Base-by-base conservation (phyloP, 2,329 filamentous ascomycete genomes). In the Trichoderma citrinoviride region DNA sequence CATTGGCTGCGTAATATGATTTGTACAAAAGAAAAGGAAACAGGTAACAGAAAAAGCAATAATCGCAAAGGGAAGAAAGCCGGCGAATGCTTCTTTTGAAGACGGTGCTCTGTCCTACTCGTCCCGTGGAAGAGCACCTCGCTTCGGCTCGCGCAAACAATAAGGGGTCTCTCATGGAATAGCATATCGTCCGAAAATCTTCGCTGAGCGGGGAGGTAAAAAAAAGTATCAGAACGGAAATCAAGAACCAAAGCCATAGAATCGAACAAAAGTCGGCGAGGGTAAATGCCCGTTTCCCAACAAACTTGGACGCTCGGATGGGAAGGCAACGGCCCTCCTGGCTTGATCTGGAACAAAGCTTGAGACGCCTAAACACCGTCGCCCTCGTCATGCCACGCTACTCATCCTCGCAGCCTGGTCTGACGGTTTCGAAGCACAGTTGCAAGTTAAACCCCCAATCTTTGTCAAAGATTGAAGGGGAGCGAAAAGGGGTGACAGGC, bases 351-450 rank as follows among this genome's bases (percentile, higher is more conserved):
- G 50, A 53, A 69, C 69, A 68, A 61, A 69, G 63, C 68, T 69
- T 68, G 70, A 69, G 70, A 75, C 73, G 72, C 73, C 73, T 50
- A 50, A 74, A 75, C 73, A 70, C 73, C 73, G 49, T 67, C 69
- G 70, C 58, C 65, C 65, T 68, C 64, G 62, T 66, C 55, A 62
- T 65, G 61, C 55, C 56, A 61, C 56, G 57, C 55, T 44, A 40
- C 54, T 53, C 65, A 50, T 52, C 46, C 62, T 52, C 25, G 47
- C 43, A 52, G 52, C 47, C 43, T 29, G 49, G 55, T 64, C 10
- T 33, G 19, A 46, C 27, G 37, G 44, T 43, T 46, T 40, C 37
- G 44, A 54, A 61, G 29, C 57, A 50, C 57, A 61, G 7, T 53
- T 46, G n/a, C 12, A 43, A 53, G 49, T 33, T 15, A 33, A 6